phyloP scores from a whole-genome alignment of 176 grass and related monocot species.

The Carex myosuroides region DNA sequence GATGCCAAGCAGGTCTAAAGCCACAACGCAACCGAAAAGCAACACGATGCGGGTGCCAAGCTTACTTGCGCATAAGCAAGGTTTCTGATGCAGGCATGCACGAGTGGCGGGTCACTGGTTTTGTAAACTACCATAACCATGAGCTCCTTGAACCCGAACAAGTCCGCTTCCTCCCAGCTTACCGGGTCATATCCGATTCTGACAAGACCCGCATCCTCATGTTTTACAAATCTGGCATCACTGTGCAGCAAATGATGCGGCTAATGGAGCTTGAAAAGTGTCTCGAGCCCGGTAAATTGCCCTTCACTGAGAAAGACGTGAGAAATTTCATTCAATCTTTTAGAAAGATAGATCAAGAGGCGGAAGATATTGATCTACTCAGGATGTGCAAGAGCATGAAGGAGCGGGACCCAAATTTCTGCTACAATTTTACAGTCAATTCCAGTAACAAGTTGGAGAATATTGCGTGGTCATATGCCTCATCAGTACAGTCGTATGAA shows the following conservation, averaged over 20 bases:
- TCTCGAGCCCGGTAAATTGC: slow-evolving; percentile 48
- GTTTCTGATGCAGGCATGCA: slow-evolving; percentile 1
- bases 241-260: slow-evolving; percentile 66
- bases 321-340: slow-evolving; percentile 68
- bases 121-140: slow-evolving; percentile 63
- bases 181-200: slow-evolving; percentile 37
- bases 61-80: slow-evolving; percentile 54
- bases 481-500: slow-evolving; percentile 48
- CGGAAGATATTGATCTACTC: slow-evolving; percentile 41
- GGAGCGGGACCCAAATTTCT: slow-evolving; percentile 48
- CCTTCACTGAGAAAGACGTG: slow-evolving; percentile 73
- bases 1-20: slow-evolving; percentile 13
- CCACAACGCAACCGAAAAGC: slow-evolving; percentile 58
- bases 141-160: slow-evolving; percentile 45
- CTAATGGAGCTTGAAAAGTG: slow-evolving; percentile 67
- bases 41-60: slow-evolving; percentile 67
- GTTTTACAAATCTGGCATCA: slow-evolving; percentile 54
- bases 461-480: slow-evolving; percentile 63
- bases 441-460: slow-evolving; percentile 31
- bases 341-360: slow-evolving; percentile 44
- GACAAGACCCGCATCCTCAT: slow-evolving; percentile 52
- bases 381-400: slow-evolving; percentile 52
- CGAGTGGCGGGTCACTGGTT: slow-evolving; percentile 69
- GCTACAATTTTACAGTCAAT: slow-evolving; percentile 47
- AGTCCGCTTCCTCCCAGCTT: slow-evolving; percentile 45